Base-by-base conservation (phyloP, 169 alveolate genomes). In the Eimeria maxima region DNA sequence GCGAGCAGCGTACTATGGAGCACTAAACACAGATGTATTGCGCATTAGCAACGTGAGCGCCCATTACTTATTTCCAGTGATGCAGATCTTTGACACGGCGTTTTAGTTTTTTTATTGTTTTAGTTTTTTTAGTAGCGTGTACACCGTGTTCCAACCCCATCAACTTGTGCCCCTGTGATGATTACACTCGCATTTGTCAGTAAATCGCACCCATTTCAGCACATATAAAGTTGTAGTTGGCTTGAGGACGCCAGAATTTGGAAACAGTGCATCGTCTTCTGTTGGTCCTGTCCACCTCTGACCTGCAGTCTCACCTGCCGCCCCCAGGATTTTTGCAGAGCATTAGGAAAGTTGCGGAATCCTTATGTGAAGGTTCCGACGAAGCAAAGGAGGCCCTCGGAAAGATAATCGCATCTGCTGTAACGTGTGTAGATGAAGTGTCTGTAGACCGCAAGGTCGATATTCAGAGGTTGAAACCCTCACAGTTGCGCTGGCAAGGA, bases 1-100 rank as follows among this genome's bases (percentile, higher is more conserved):
- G 65, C 57, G 53, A n/a, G 93, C 93, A 22, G 93, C 93, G n/a
- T 86, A 60, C 80, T 86, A 86, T 33, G 93, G 81, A 86, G 44
- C 93, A 24, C 93, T 86, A 22, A 86, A 27, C 81, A 86, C 93
- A 63, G 93, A 86, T 13, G 63, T 86, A 38, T 29, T 86, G 8
- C 80, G 93, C 76, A 86, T 86, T 81, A 86, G 47, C 81, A 86
- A 55, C 42, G 80, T 69, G 80, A 69, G 80, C 33, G 80, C n/a
- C 50, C 50, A 47, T 29, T 69, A 6, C 78, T 2, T 27, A 10
- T 69, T 10, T 65, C 38, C 27, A 18, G 5, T 22, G 78, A 47
- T 29, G 78, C 47, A 24, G 16, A 65, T 20, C 22, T 29, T 69
- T 3, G 45, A 33, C 80, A 69, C 22, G 74, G n/a, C 45, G 13